Percentiles rank a stretch among this genome's conserved stretches.
These are phyloP conservation scores for Neurospora sublineolata DNA, from an alignment of 495 filamentous ascomycete species.

Conservation along the genomic window DNA sequence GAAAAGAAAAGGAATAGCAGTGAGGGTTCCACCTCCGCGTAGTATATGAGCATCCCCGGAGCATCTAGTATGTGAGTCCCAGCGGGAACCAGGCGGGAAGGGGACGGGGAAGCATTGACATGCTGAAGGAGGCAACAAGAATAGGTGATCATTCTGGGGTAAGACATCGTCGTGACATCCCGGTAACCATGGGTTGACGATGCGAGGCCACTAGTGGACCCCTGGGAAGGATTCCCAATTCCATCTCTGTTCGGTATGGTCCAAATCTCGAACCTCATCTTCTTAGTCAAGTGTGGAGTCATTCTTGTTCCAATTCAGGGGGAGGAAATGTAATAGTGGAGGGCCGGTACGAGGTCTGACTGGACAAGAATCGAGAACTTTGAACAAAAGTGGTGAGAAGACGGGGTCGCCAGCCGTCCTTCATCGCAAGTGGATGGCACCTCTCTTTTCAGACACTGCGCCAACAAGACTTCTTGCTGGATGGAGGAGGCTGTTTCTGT, in stretches of 20 bases:
- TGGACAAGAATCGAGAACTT: background rate
- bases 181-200: background rate
- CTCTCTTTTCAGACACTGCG: background rate
- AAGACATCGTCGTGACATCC: background rate
- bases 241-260: background rate
- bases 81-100: background rate
- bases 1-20: background rate
- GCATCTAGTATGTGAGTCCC: background rate
- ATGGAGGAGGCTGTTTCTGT: background rate
- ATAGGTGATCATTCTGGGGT: background rate
- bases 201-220: background rate
- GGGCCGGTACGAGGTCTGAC: background rate
- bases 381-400: background rate
- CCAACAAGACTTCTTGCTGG: background rate
- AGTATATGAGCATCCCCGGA: background rate
- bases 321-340: background rate
- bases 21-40: background rate
- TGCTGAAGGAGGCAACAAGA: background rate
- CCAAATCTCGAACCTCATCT: background rate
- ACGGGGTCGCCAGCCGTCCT: background rate
- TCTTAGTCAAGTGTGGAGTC: background rate
- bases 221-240: background rate
- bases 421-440: background rate
- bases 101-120: background rate
- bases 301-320: background rate